These are phyloP conservation scores for Umbelopsis isabellina DNA, from an alignment of 192 early-diverging fungal genomes.

Conservation along the genomic window DNA sequence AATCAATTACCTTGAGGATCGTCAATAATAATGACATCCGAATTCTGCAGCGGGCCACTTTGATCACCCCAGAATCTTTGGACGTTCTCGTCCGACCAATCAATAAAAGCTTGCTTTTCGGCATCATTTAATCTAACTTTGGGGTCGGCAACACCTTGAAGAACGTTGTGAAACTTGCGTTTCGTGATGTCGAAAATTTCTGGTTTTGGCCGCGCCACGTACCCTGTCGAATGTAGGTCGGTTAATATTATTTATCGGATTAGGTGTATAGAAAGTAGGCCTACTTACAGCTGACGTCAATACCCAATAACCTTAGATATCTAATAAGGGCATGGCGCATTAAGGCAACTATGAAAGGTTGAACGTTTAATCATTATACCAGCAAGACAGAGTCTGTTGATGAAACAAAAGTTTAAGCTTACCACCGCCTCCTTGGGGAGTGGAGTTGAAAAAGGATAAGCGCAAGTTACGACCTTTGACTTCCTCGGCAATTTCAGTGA, in stretches of 20 bases:
- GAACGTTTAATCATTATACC: too few species aligned
- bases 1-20: conserved; percentile 68
- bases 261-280: background rate
- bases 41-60: conserved; percentile 65
- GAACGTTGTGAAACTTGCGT: conserved; percentile 86
- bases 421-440: conserved; percentile 85
- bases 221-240: conserved; percentile 45
- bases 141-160: conserved; percentile 75
- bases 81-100: conserved; percentile 72
- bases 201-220: conserved; percentile 80
- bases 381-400: background rate
- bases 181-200: conserved; percentile 89
- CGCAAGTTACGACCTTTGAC: conserved; percentile 60
- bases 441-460: conserved; percentile 79
- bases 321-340: conserved; percentile 85
- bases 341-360: conserved; percentile 68
- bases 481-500: conserved; percentile 57
- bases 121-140: conserved; percentile 55
- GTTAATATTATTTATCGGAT: conserved; percentile 11
- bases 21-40: conserved; percentile 87
- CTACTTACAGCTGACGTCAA: conserved; percentile 66
- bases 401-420: background rate
- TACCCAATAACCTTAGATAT: conserved; percentile 63
- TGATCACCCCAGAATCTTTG: conserved; percentile 73
- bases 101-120: conserved; percentile 65